Percentiles rank a stretch among this genome's conserved stretches.
These are phyloP conservation scores for Cladochytrium replicatum DNA, from an alignment of 192 early-diverging fungal species.

Conservation along the genomic window DNA sequence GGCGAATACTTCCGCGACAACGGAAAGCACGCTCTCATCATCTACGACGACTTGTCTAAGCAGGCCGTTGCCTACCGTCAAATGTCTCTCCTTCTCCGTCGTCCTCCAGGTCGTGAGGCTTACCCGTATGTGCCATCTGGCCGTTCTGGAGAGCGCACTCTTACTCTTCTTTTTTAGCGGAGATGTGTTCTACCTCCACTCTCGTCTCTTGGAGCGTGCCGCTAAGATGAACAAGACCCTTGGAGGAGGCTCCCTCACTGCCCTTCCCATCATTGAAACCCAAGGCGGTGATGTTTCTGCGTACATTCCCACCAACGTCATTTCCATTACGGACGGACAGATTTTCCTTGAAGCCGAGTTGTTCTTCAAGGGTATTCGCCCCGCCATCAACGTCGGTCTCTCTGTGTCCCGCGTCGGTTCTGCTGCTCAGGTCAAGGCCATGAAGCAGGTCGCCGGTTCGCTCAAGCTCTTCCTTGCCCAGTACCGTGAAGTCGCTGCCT, in stretches of 20 bases:
- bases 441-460: constrained; percentile 99
- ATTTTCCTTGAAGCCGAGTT: constrained; percentile 99
- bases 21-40: constrained; percentile 95
- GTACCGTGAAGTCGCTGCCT: constrained; percentile 99
- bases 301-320: constrained; percentile 99
- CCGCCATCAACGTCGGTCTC: constrained; percentile 99
- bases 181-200: constrained; percentile 99
- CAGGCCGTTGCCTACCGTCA: constrained; percentile 99
- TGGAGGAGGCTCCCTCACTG: constrained; percentile 95
- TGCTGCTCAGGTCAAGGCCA: constrained; percentile 99
- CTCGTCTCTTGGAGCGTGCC: constrained; percentile 96
- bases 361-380: constrained; percentile 99
- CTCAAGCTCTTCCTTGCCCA: constrained; percentile 99
- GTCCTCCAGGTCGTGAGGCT: constrained; percentile 99
- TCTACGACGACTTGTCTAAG: constrained; percentile 99
- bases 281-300: constrained; percentile 99
- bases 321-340: constrained; percentile 99
- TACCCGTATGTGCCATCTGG: constrained; percentile 58
- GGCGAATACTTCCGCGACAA: constrained; percentile 99
- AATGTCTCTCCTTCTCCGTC: constrained; percentile 97
- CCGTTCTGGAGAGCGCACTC: constrained; percentile 6
- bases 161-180: constrained; percentile 41
- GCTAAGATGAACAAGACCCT: constrained; percentile 98
- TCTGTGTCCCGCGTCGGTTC: constrained; percentile 99
- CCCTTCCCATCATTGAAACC: constrained; percentile 98